Evolutionary conservation across 805 yeast species (phyloP).

Genomic region (Starmerella potacharoeniae): DNA sequence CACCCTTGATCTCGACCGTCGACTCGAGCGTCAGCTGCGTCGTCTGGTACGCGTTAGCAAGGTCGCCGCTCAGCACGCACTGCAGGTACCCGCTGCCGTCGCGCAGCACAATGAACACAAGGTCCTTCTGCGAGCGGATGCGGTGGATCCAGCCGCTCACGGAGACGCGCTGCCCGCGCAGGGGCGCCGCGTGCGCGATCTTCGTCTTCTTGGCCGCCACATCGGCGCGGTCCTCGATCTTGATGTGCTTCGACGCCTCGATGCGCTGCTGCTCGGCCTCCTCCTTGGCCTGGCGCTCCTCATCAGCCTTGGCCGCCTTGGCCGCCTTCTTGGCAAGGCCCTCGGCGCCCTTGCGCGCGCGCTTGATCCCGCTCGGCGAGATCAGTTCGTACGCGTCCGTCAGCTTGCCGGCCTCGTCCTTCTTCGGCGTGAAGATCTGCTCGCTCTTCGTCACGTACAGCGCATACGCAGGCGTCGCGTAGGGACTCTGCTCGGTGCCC

Average conservation of each 20-base stretch:
- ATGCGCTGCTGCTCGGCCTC: conserved; percentile 61
- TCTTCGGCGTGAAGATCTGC: conserved; percentile 44
- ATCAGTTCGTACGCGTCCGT: conserved; percentile 56
- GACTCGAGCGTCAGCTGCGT: conserved; percentile 79
- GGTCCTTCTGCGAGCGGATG: conserved; percentile 82
- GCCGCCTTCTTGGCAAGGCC: conserved; percentile 74
- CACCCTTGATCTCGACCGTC: conserved; percentile 70
- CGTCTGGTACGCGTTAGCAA: conserved; percentile 84
- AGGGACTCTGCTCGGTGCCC: conserved; percentile 65
- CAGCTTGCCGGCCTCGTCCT: conserved; percentile 30
- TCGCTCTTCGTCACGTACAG: conserved; percentile 37
- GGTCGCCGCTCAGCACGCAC: conserved; percentile 76
- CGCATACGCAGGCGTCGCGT: conserved; percentile 76
- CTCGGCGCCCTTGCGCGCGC: conserved; percentile 92
- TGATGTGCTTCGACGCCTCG: conserved; percentile 68
- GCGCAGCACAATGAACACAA: conserved; percentile 80
- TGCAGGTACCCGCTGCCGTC: conserved; percentile 92
- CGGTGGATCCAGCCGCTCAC: conserved; percentile 96
- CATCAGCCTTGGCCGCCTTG: conserved; percentile 45
- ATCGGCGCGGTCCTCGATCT: conserved; percentile 50
- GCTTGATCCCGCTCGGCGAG: conserved; percentile 82
- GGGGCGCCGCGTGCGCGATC: conserved; percentile 42
- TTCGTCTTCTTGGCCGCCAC: conserved; percentile 66
- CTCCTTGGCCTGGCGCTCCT: conserved; percentile 41
- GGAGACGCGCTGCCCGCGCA: conserved; percentile 57